Evolutionary conservation across 805 yeast genomes (phyloP).

Genomic region (Candida pini): DNA sequence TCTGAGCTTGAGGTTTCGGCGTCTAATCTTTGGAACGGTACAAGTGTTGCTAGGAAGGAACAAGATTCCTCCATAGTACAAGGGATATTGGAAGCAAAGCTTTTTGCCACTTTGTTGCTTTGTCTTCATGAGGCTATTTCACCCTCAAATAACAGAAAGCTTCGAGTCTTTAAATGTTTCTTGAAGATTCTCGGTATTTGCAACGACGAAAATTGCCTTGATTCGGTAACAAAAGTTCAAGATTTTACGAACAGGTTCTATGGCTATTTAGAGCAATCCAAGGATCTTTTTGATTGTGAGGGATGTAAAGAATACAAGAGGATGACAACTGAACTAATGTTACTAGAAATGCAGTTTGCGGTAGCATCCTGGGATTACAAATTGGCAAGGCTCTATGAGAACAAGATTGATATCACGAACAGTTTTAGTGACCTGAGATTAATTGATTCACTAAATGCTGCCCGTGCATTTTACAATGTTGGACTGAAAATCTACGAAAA

Average conservation of each 20-base stretch:
- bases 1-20: slow-evolving; percentile 14
- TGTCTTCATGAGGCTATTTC: slow-evolving; percentile 27
- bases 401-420: slow-evolving; percentile 21
- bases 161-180: slow-evolving; percentile 29
- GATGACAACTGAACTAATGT: slow-evolving; percentile 22
- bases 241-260: slow-evolving; percentile 26
- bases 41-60: slow-evolving; percentile 23
- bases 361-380: slow-evolving; percentile 28
- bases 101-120: slow-evolving; percentile 28
- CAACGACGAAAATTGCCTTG: slow-evolving; percentile 20
- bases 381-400: slow-evolving; percentile 31
- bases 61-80: slow-evolving; percentile 4
- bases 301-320: background rate
- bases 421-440: slow-evolving; percentile 11
- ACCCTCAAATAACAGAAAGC: slow-evolving; percentile 18
- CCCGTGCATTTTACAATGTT: slow-evolving; percentile 31
- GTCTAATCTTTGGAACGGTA: slow-evolving; percentile 34
- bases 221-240: slow-evolving; percentile 20
- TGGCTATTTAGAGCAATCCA: slow-evolving; percentile 15
- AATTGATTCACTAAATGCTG: slow-evolving; percentile 22
- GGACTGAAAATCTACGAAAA: slow-evolving; percentile 9
- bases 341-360: slow-evolving; percentile 28
- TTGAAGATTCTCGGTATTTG: slow-evolving; percentile 24
- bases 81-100: slow-evolving; percentile 17
- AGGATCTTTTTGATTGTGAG: background rate